Conservation (phyloP, 2,329 filamentous ascomycete species). For the Cladosporium sp. region DNA sequence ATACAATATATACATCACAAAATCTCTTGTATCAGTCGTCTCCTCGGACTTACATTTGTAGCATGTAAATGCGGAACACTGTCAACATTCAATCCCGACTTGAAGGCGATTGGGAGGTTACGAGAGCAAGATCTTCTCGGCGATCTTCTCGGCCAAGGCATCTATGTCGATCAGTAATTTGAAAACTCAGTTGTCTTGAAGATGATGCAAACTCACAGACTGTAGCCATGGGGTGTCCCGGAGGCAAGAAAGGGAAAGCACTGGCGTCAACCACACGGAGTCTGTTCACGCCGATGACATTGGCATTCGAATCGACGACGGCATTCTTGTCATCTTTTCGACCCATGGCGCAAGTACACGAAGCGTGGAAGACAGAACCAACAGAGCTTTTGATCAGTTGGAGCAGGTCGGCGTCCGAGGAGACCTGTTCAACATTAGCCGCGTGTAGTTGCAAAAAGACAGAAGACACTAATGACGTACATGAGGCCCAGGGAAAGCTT, state of each 20-base stretch:
- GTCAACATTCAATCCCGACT: not conserved
- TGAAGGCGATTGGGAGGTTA: not conserved
- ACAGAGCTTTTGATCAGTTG: conserved; percentile 4
- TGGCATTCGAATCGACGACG: conserved; percentile 19
- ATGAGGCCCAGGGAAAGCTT: conserved; percentile 27
- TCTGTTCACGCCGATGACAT: conserved; percentile 19
- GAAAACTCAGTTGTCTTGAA: not conserved
- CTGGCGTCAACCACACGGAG: conserved; percentile 24
- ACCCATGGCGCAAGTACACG: conserved; percentile 20
- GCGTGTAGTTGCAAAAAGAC: not conserved
- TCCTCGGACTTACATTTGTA: not conserved
- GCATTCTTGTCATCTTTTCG: conserved; percentile 16
- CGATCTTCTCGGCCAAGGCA: not conserved
- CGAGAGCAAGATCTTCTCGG: not conserved
- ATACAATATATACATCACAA: not conserved
- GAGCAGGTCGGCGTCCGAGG: not conserved
- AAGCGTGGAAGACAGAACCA: conserved; percentile 14
- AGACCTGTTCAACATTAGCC: not conserved
- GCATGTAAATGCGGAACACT: not conserved
- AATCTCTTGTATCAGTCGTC: not conserved
- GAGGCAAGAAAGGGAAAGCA: conserved; percentile 20
- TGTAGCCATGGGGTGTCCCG: conserved; percentile 24
- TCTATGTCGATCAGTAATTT: not conserved
- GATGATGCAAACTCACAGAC: conserved; percentile 1
- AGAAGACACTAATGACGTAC: not conserved